Base-by-base conservation (phyloP, 768 basidiomycete species). In the Peribolospora kevripleyi region DNA sequence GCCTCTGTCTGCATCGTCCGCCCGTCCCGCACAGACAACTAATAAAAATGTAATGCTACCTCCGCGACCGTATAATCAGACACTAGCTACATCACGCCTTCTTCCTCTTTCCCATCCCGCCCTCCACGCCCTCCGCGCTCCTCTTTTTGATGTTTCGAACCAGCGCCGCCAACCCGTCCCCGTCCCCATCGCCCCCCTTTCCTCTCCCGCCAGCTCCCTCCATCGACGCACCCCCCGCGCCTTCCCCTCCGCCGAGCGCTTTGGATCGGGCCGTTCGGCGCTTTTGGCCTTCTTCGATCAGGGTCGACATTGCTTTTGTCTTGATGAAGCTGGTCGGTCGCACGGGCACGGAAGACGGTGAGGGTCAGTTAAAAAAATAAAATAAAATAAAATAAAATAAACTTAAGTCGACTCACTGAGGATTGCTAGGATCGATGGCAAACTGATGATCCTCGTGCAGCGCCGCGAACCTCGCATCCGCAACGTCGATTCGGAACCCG, bases 381-480 rank as follows among this genome's bases (percentile, higher is more conserved):
- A 42, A 42, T 39, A 46, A n/a, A 11, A 14, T 41, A 25, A 11
- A 40, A 14, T 25, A 7, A 25, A 7, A 13, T 9, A 10, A 14
- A 52, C 42, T 45, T 42, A 59, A 48, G 40, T 7, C 1, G 9
- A 74, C 87, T 60, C 64, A 93, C 91, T 80, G 84, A 65, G 91
- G 87, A 69, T 95, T 84, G 53, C 77, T 83, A 14, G 93, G 91
- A 67, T 98, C 93, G 60, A 98, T 88, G 0, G 91, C 90, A 60
- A 84, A 97, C 41, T 80, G 76, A 62, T 84, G 79, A 63, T 95
- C 82, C 61, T 93, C 85, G 62, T 87, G 82, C 48, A 97, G 64
- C 25, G 75, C 80, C 64, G 77, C 77, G 73, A 97, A 97, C 11
- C 93, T 80, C 7, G 80, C 76, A 63, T 98, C 93, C 61, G 75